Evolutionary conservation across 2,329 filamentous ascomycete species (phyloP).

Genomic region (Colletotrichum agaves): DNA sequence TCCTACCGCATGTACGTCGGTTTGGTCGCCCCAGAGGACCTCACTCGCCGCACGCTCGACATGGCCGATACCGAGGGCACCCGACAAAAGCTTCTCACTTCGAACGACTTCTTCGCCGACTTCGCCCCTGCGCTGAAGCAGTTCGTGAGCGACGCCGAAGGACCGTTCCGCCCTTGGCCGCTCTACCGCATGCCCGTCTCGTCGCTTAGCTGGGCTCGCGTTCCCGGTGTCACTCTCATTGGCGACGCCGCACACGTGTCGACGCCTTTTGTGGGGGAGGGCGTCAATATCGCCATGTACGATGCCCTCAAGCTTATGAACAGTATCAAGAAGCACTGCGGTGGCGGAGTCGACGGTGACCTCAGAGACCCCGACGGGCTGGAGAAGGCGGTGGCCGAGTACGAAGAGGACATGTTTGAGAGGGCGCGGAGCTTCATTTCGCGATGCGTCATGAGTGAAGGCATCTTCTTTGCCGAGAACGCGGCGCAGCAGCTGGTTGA

Average conservation of each 20-base stretch:
- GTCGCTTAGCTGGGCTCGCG: conserved; percentile 8
- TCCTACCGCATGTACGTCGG: conserved; percentile 20
- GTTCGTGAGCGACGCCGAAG: conserved; percentile 1
- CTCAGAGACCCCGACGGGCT: neutral
- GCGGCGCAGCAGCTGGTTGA: neutral
- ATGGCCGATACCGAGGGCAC: neutral
- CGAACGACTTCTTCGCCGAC: neutral
- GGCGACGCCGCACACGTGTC: conserved; percentile 24
- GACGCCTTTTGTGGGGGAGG: conserved; percentile 25
- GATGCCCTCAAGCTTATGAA: conserved; percentile 14
- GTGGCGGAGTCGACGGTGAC: neutral
- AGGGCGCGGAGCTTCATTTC: conserved; percentile 5
- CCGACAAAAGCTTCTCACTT: neutral
- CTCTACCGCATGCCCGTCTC: conserved; percentile 21
- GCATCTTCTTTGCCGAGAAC: conserved; percentile 9
- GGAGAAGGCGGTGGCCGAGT: conserved; percentile 8
- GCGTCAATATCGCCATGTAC: conserved; percentile 23
- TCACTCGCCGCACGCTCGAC: neutral
- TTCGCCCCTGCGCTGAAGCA: neutral
- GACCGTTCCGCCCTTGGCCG: conserved; percentile 15
- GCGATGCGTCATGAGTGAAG: conserved; percentile 1
- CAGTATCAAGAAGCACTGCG: conserved; percentile 6
- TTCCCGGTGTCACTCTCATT: conserved; percentile 12
- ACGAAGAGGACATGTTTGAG: conserved; percentile 19
- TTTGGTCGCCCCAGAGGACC: neutral